Evolutionary conservation across 139 green algal genomes (phyloP).

Genomic region (Zygnema circumcarinatum): DNA sequence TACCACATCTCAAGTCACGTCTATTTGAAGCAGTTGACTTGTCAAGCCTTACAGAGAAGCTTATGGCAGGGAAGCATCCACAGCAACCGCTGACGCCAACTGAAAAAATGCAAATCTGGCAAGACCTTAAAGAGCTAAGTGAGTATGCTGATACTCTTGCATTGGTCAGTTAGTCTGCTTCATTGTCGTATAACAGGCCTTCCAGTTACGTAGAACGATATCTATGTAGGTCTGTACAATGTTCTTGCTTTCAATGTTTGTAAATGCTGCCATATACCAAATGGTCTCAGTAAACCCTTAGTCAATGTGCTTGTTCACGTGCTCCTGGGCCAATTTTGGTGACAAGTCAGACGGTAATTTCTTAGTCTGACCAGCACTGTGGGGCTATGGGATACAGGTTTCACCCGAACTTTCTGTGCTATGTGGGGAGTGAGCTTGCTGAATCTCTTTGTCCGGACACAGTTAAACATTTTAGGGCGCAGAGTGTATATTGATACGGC

Average conservation of each 20-base stretch:
- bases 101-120: slow-evolving; percentile 70
- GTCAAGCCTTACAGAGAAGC: slow-evolving; percentile 61
- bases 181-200: no score
- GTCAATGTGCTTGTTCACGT: no score
- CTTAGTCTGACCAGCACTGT: no score
- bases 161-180: background rate
- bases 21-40: slow-evolving; percentile 64
- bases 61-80: slow-evolving; percentile 49
- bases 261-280: no score
- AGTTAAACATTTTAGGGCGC: slow-evolving; percentile 81
- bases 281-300: no score
- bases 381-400: slow-evolving; percentile 59
- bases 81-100: slow-evolving; percentile 11
- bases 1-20: slow-evolving; percentile 62
- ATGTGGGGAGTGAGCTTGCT: slow-evolving; percentile 76
- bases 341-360: no score
- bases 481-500: slow-evolving; percentile 74
- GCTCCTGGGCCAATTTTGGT: no score
- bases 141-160: no score
- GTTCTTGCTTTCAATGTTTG: no score
- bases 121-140: slow-evolving; percentile 69
- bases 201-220: no score
- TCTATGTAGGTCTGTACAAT: no score
- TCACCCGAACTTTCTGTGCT: slow-evolving; percentile 60
- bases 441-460: slow-evolving; percentile 74